phyloP scores from a whole-genome alignment of 768 basidiomycete genomes.

The Amanita brunnescens region DNA sequence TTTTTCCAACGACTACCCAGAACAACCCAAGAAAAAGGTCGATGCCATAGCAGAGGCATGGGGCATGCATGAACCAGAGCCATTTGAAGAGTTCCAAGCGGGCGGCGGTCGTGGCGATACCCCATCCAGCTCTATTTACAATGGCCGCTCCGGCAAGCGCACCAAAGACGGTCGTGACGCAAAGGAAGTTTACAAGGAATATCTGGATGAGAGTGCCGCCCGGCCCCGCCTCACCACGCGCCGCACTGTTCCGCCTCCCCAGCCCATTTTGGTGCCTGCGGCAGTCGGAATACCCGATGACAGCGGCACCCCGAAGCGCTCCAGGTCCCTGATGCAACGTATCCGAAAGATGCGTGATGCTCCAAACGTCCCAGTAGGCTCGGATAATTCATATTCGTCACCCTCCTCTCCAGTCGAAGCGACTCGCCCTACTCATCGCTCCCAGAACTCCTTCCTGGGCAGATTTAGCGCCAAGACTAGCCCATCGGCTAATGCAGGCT shows the following conservation, averaged over 20 bases:
- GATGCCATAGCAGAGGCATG: conserved; percentile 89
- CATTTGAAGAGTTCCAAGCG: conserved; percentile 83
- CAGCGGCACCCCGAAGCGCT: conserved; percentile 53
- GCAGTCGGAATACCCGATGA: conserved; percentile 26
- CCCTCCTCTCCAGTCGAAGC: conserved; percentile 22
- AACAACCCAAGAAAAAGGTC: conserved; percentile 74
- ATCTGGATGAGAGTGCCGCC: conserved; percentile 28
- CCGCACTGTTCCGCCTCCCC: conserved; percentile 69
- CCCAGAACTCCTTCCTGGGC: conserved; percentile 71
- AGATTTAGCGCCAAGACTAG: conserved; percentile 38
- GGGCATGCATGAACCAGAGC: conserved; percentile 90
- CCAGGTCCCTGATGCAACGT: conserved; percentile 80
- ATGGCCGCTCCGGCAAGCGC: conserved; percentile 34
- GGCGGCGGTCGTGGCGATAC: conserved; percentile 57
- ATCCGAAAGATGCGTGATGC: conserved; percentile 84
- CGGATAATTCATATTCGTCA: conserved; percentile 33
- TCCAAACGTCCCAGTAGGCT: conserved; percentile 68
- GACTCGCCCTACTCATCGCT: conserved; percentile 56
- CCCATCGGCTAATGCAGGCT: conserved; percentile 14
- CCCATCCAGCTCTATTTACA: conserved; percentile 60
- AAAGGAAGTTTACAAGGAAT: conserved; percentile 18
- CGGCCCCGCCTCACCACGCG: conserved; percentile 31
- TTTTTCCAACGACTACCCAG: conserved; percentile 43
- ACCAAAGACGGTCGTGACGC: conserved; percentile 38
- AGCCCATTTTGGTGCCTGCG: conserved; percentile 72